Evolutionary conservation across 345 rosid genomes (phyloP).

Genomic region (Hibiscus tridactylites): DNA sequence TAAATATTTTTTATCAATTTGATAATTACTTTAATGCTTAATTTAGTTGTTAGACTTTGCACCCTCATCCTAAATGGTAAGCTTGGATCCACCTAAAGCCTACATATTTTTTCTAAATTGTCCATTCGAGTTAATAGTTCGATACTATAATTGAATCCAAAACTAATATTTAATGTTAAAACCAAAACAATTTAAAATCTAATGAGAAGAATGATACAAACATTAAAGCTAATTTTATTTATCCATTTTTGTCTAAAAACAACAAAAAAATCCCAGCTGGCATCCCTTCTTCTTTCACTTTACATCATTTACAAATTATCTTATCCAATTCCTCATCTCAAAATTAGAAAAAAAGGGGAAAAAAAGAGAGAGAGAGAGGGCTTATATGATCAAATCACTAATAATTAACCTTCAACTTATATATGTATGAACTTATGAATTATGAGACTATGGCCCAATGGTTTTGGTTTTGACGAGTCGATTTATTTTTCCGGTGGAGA

Average conservation of each 20-base stretch:
- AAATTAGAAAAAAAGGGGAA: background rate
- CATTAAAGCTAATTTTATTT: background rate
- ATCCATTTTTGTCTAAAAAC: background rate
- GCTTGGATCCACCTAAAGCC: no score
- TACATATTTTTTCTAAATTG: no score
- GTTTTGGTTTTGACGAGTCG: constrained; percentile 14
- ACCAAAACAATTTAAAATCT: no score
- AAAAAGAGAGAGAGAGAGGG: no score
- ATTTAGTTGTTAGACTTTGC: no score
- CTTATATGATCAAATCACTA: background rate
- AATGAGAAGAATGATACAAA: no score
- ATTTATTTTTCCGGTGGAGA: constrained; percentile 21
- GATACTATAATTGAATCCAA: no score
- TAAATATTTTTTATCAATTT: no score
- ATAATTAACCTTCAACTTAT: background rate
- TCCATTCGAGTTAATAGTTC: no score
- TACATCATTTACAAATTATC: background rate
- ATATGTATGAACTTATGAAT: background rate
- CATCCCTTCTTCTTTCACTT: background rate
- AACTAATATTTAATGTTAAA: no score
- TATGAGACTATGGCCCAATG: constrained; percentile 26
- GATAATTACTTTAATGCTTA: no score
- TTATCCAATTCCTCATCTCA: background rate
- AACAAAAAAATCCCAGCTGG: background rate
- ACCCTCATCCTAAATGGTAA: no score